Percentiles rank a stretch among this genome's conserved stretches.
These are phyloP conservation scores for Elsinoe batatas DNA, from an alignment of 2,329 filamentous ascomycete species.

Conservation along the genomic window DNA sequence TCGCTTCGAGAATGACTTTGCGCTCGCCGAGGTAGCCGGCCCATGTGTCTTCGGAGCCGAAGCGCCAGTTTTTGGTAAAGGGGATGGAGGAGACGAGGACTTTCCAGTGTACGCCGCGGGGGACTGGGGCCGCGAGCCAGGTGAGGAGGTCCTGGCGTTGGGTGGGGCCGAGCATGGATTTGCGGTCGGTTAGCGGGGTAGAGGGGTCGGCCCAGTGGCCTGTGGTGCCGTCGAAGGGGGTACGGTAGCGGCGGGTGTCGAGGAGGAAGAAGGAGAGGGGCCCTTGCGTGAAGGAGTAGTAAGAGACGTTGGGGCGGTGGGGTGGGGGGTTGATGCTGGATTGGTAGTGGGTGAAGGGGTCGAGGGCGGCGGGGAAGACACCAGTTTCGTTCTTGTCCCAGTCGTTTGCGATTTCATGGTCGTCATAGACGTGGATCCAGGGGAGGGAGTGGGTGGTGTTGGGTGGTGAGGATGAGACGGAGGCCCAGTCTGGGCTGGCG, in stretches of 20 bases:
- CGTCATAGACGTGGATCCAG: slow-evolving; percentile 94
- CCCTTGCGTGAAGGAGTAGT: slow-evolving; percentile 81
- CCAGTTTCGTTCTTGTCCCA: slow-evolving; percentile 77
- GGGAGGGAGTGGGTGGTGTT: slow-evolving; percentile 44
- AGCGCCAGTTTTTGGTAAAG: slow-evolving; percentile 95
- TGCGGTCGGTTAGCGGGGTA: slow-evolving; percentile 31
- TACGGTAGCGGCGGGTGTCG: slow-evolving; percentile 82
- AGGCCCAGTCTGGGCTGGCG: slow-evolving; percentile 79
- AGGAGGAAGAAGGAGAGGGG: slow-evolving; percentile 91
- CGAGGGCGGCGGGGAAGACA: slow-evolving; percentile 67
- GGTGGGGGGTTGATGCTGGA: slow-evolving; percentile 70
- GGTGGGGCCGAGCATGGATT: slow-evolving; percentile 75
- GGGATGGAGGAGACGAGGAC: slow-evolving; percentile 83
- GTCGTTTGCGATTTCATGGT: slow-evolving; percentile 94
- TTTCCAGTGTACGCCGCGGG: slow-evolving; percentile 80
- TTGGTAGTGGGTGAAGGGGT: slow-evolving; percentile 83
- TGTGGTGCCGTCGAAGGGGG: slow-evolving; percentile 50
- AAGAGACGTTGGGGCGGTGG: slow-evolving; percentile 55
- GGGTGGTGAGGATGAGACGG: slow-evolving; percentile 10
- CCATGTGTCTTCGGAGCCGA: slow-evolving; percentile 87
- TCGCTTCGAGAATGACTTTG: slow-evolving; percentile 68
- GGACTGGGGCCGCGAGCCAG: slow-evolving; percentile 65
- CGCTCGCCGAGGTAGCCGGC: slow-evolving; percentile 81
- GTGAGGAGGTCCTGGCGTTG: slow-evolving; percentile 72
- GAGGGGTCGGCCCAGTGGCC: slow-evolving; percentile 42